Base-by-base conservation (phyloP, 345 rosid species). In the Salix suchowensis region DNA sequence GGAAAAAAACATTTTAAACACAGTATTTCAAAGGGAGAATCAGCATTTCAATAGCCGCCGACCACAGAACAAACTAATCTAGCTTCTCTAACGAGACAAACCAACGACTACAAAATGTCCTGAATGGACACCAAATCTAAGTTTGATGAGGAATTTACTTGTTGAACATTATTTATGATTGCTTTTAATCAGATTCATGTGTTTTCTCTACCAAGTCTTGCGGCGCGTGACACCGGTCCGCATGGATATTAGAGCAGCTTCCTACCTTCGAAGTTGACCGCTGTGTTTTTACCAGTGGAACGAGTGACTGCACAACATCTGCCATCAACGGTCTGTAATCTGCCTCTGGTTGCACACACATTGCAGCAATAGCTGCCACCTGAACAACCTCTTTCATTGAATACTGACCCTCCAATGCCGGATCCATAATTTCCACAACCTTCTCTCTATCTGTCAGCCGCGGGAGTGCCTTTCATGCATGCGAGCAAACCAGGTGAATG, bases 271-370 rank as follows among this genome's bases (percentile, higher is more conserved):
- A 78, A 19, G 79, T 75, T 75, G 92, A 83, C 70, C 90, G 83
- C 72, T 90, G 91, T 73, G 78, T 73, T 86, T 88, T 94, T 70
- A 88, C 92, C 72, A 96, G 78, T 0, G 98, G 98, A 58, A 89
- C 89, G 36, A 93, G 83, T 8, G 98, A 96, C 83, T 93, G 93
- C 80, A 93, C 97, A 10, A 93, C 96, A 71, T 93, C 98, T 8
- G 99, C 98, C 98, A 95, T 93, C 65, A 95, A 74, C 26, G 93
- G 99, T 81, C 98, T 85, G 87, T 95, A 95, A 78, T 93, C 98
- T 9, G 96, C 88, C 81, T 91, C 94, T 16, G 88, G 93, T 79
- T 93, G 94, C 76, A 91, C 99, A 62, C 98, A 96, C 98, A 96
- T 91, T 68, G 96, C 94, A 48, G 99, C 97, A 67, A 96, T 91